Base-by-base conservation (phyloP, 768 basidiomycete genomes). In the Nidularia pulvinata region DNA sequence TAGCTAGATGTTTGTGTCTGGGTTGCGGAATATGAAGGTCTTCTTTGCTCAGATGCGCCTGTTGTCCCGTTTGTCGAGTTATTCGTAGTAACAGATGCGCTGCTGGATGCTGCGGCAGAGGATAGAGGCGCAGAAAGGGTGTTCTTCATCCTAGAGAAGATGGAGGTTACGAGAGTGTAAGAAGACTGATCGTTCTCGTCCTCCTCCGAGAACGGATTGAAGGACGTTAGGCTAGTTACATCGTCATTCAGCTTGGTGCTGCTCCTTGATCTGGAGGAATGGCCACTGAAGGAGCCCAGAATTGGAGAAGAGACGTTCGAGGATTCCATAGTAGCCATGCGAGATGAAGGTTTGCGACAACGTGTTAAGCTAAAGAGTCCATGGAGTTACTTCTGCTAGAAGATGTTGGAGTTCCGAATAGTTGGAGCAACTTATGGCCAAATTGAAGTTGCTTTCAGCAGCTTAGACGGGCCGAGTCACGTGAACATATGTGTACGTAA, bases 121-220 rank as follows among this genome's bases (percentile, higher is more conserved):
- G 84, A 74, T 33, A 89, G 69, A 25, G 91, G 88, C 0, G 82
- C 80, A 35, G 89, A 77, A 16, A 93, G 79, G 5, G 89, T 87
- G 61, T 81, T 93, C 75, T 88, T 92, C 77, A 95, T 82, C 57
- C 86, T 84, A 33, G 86, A 91, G 52, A 94, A 80, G 30, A 95
- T 74, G 19, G 89, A 90, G 0, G 90, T 85, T 54, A 94, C 88
- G 51, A 94, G 76, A 6, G 90, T 86, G 66, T 92, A 93, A 13
- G 90, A 93, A 6, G 91, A 88, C 61, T 91, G 88, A 59, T 93
- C 92, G 64, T 91, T 83, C 69, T 94, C 93, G 65, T 94, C 92
- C 66, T 95, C 93, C 64, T 93, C 91, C n/a, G 89, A 85, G 74
- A 93, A 95, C 5, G 91, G 91, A 66, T 94, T 94, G 78, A 89